Conservation (phyloP, 2,329 filamentous ascomycete genomes). For the Cercospora citrullina region DNA sequence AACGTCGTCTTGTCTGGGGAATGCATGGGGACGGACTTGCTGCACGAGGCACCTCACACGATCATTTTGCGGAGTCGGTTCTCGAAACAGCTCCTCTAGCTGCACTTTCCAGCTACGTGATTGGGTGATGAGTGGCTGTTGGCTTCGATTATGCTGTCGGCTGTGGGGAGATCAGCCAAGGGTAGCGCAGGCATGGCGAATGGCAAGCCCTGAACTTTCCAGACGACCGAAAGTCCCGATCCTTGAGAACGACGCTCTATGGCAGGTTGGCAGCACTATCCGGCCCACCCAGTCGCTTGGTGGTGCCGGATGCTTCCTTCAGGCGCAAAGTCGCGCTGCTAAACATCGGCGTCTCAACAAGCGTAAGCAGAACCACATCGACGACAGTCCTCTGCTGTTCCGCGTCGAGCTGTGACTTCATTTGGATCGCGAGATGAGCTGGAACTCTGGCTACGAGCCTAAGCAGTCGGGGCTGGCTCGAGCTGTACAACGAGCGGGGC, state of each 20-base stretch:
- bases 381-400: background rate
- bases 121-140: conserved; percentile 20
- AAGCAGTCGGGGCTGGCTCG: background rate
- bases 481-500: conserved; percentile 6
- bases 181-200: conserved; percentile 16
- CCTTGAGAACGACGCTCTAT: conserved; percentile 1
- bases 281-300: background rate
- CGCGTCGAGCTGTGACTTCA: conserved; percentile 1
- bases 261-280: background rate
- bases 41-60: conserved; percentile 26
- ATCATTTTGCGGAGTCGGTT: conserved; percentile 30
- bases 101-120: conserved; percentile 13
- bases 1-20: conserved; percentile 4
- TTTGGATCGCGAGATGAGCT: background rate
- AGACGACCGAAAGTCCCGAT: conserved; percentile 20
- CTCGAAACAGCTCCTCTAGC: conserved; percentile 20
- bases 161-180: conserved; percentile 19
- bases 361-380: background rate
- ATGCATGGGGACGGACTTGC: conserved; percentile 5
- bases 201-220: conserved; percentile 21
- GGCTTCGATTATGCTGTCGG: conserved; percentile 20
- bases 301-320: background rate
- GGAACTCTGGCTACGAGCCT: background rate
- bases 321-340: conserved; percentile 2
- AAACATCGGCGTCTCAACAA: background rate